Evolutionary conservation across 331 rosid species (phyloP).

Genomic region (Dryas integrifolia): DNA sequence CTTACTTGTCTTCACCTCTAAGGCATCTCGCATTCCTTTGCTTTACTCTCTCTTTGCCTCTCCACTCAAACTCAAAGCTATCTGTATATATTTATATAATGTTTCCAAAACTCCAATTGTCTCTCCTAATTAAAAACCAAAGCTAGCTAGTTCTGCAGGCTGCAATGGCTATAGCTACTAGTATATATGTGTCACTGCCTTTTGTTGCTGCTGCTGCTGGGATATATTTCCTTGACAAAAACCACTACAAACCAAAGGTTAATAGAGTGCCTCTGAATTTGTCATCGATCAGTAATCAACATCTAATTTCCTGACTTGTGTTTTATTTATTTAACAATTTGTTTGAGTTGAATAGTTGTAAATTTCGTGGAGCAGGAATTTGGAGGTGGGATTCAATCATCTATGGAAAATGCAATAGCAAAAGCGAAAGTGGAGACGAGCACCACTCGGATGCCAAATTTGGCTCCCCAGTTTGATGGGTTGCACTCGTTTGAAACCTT

Average conservation of each 20-base stretch:
- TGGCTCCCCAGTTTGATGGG: constrained; percentile 69
- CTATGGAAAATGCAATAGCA: constrained; percentile 5
- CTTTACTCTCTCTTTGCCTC: constrained; percentile 7
- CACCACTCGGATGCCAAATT: constrained; percentile 33
- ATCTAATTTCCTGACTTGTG: background rate
- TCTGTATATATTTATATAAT: background rate
- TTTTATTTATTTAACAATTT: background rate
- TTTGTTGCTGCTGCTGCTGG: constrained; percentile 48
- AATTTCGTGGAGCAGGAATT: constrained; percentile 26
- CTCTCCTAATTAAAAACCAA: constrained; percentile 10
- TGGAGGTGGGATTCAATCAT: constrained; percentile 22
- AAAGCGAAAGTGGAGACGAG: constrained; percentile 29
- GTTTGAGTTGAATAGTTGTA: background rate
- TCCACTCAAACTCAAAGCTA: background rate
- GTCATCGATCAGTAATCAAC: background rate
- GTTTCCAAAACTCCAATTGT: background rate
- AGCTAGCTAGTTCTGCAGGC: constrained; percentile 6
- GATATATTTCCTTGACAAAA: constrained; percentile 39
- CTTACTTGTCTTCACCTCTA: constrained; percentile 42
- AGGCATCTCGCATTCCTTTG: constrained; percentile 35
- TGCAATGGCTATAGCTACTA: constrained; percentile 37
- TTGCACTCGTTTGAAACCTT: constrained; percentile 65
- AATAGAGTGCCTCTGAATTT: background rate
- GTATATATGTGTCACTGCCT: constrained; percentile 38
- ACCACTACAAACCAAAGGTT: constrained; percentile 30